Evolutionary conservation across 306 rosid genomes (phyloP).

Genomic region (Psophocarpus tetragonolobus): DNA sequence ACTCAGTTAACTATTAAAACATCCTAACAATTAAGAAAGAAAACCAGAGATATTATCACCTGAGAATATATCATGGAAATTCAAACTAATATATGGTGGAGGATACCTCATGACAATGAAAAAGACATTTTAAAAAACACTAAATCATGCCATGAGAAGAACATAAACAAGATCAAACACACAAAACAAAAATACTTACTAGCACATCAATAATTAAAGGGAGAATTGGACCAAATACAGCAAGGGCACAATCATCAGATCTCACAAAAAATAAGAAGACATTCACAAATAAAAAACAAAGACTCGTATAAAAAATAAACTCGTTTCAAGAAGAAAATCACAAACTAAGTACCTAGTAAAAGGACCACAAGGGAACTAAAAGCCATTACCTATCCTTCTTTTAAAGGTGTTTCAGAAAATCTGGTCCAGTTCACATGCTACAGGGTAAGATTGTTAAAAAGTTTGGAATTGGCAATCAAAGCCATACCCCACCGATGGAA

Average conservation of each 20-base stretch:
- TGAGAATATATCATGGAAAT: constrained; percentile 13
- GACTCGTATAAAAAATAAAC: neutral
- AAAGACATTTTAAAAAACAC: neutral
- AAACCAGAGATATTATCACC: constrained; percentile 1
- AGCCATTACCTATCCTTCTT: constrained; percentile 4
- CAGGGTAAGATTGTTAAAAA: neutral
- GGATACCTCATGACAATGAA: constrained; percentile 14
- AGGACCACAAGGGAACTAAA: constrained; percentile 10
- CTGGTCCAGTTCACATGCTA: neutral
- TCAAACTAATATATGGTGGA: neutral
- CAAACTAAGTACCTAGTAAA: neutral
- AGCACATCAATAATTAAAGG: neutral
- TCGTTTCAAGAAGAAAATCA: neutral
- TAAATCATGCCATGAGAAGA: neutral
- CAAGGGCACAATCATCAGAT: constrained; percentile 2
- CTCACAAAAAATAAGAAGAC: neutral
- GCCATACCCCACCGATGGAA: neutral
- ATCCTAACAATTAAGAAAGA: constrained; percentile 19
- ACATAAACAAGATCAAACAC: neutral
- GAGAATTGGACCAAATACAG: neutral
- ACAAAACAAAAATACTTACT: neutral
- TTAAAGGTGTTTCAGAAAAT: neutral
- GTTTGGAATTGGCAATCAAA: constrained; percentile 26
- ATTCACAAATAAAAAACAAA: no score
- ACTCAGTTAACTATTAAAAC: neutral